Evolutionary conservation across 164 flowering plant species (phyloP).

Genomic region (Cinnamomum chago): DNA sequence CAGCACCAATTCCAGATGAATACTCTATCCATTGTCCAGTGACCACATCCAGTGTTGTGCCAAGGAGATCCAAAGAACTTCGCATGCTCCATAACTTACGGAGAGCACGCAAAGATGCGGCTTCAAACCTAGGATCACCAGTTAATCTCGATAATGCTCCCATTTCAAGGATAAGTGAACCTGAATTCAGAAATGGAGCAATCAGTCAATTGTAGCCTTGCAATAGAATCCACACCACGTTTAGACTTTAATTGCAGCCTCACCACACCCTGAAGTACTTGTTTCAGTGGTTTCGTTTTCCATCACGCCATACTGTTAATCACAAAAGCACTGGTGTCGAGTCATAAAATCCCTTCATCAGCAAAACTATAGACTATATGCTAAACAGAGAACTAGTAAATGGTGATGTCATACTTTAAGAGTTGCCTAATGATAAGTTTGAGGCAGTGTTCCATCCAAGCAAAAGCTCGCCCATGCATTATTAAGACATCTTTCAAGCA

Average conservation of each 20-base stretch:
- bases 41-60: slow-evolving; percentile 85
- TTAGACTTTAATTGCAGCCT: slow-evolving; percentile 23
- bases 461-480: background rate
- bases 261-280: slow-evolving; percentile 99
- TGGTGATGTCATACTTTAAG: background rate
- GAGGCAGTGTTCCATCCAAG: background rate
- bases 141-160: slow-evolving; percentile 88
- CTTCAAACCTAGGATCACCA: slow-evolving; percentile 79
- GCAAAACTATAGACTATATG: slow-evolving; percentile 21
- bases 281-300: slow-evolving; percentile 94
- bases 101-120: slow-evolving; percentile 87
- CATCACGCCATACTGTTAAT: slow-evolving; percentile 90
- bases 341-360: slow-evolving; percentile 48
- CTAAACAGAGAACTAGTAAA: background rate
- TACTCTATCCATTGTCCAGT: slow-evolving; percentile 93
- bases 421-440: background rate
- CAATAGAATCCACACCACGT: slow-evolving; percentile 2
- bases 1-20: slow-evolving; percentile 97
- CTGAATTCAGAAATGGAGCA: slow-evolving; percentile 36
- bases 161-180: slow-evolving; percentile 99
- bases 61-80: slow-evolving; percentile 84
- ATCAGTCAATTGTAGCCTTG: slow-evolving; percentile 17
- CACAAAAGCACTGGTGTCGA: slow-evolving; percentile 50
- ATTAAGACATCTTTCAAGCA: no score
- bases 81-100: slow-evolving; percentile 97